Percentiles rank a stretch among this genome's conserved stretches.
Conservation (phyloP, 2,329 filamentous ascomycete genomes). For the Pseudocercospora vitis region DNA sequence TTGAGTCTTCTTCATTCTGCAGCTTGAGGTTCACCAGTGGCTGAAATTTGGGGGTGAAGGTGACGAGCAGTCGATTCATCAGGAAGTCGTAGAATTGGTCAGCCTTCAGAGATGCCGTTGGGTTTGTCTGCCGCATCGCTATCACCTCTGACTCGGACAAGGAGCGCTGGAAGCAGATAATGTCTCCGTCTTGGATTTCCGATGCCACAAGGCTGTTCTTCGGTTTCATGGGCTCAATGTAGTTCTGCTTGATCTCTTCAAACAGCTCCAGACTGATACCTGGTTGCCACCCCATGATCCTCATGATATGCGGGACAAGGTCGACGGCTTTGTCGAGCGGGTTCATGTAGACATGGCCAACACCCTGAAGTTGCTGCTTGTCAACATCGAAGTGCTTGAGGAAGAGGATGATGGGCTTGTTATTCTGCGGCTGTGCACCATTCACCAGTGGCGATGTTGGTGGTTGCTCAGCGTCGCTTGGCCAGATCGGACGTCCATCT, state of each 20-base stretch:
- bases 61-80: slow-evolving; percentile 75
- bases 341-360: slow-evolving; percentile 82
- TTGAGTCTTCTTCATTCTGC: slow-evolving; percentile 54
- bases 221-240: slow-evolving; percentile 92
- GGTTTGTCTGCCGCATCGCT: slow-evolving; percentile 32
- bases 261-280: slow-evolving; percentile 71
- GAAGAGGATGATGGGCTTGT: slow-evolving; percentile 74
- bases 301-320: slow-evolving; percentile 71
- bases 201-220: slow-evolving; percentile 82
- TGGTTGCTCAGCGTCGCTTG: slow-evolving; percentile 57
- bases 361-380: slow-evolving; percentile 70
- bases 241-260: slow-evolving; percentile 96
- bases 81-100: slow-evolving; percentile 83
- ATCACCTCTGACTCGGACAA: slow-evolving; percentile 44
- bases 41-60: slow-evolving; percentile 65
- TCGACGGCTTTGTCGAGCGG: slow-evolving; percentile 88
- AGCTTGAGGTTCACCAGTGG: slow-evolving; percentile 39
- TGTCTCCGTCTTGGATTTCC: slow-evolving; percentile 95
- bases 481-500: slow-evolving; percentile 72
- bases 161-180: slow-evolving; percentile 85
- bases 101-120: slow-evolving; percentile 32
- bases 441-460: slow-evolving; percentile 48
- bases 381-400: slow-evolving; percentile 87
- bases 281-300: slow-evolving; percentile 82
- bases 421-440: slow-evolving; percentile 40